phyloP scores from a whole-genome alignment of 306 rosid species.

The Ormosia emarginata region DNA sequence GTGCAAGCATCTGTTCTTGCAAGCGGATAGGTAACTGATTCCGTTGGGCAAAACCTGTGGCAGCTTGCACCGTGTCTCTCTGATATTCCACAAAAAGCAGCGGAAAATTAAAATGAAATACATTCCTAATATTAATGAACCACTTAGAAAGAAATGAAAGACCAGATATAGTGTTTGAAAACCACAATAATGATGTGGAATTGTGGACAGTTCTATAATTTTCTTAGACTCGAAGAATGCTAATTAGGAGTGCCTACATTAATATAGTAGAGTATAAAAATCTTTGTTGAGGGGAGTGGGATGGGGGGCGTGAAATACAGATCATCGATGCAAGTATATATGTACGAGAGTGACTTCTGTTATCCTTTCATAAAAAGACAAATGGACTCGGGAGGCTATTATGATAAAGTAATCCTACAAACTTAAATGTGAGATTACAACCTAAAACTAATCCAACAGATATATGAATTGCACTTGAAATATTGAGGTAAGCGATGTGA shows the following conservation, averaged over 20 bases:
- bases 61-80: constrained; percentile 77
- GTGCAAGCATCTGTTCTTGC: constrained; percentile 82
- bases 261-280: background rate
- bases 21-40: constrained; percentile 61
- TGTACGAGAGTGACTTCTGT: background rate
- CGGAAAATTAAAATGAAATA: background rate
- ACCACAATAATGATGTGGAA: background rate
- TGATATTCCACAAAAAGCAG: constrained; percentile 25
- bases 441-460: no score
- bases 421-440: no score
- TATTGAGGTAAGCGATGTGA: no score
- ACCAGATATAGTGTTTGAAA: background rate
- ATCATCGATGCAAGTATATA: no score
- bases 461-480: no score
- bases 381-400: no score
- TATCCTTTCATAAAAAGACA: background rate
- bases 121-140: background rate
- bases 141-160: background rate
- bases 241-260: background rate
- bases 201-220: background rate
- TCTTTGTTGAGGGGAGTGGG: no score
- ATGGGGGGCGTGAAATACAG: no score
- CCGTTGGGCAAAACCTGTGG: constrained; percentile 59
- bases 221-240: background rate
- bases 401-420: no score